A percentile compares a stretch with the other conserved stretches of the same genome.
phyloP scores from a whole-genome alignment of 306 rosid genomes.

The Vachellia collinsii region DNA sequence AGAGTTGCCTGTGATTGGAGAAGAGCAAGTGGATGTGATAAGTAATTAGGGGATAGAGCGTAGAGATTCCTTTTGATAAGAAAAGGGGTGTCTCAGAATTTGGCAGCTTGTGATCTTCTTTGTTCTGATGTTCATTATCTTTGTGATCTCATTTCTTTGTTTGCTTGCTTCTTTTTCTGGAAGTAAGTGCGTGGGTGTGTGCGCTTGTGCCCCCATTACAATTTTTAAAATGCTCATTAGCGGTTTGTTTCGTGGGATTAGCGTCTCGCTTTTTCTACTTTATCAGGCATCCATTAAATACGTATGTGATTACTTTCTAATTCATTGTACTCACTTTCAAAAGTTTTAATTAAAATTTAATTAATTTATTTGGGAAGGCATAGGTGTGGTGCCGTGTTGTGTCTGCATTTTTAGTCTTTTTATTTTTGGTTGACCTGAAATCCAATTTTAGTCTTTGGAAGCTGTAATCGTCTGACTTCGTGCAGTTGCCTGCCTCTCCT shows the following conservation, averaged over 20 bases:
- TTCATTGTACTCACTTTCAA: background rate
- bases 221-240: background rate
- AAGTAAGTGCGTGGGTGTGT: background rate
- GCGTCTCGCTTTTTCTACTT: background rate
- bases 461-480: background rate
- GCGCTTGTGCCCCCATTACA: background rate
- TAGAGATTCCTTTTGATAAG: constrained; percentile 60
- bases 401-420: background rate
- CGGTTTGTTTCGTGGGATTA: background rate
- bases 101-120: constrained; percentile 67
- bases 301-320: background rate
- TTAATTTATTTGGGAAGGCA: background rate
- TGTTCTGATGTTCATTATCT: constrained; percentile 45
- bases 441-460: background rate
- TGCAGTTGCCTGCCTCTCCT: background rate
- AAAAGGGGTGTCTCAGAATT: constrained; percentile 47
- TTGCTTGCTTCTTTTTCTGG: background rate
- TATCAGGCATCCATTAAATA: background rate
- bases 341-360: background rate
- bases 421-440: background rate
- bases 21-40: background rate
- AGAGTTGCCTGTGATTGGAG: background rate
- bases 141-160: constrained; percentile 21
- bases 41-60: constrained; percentile 2
- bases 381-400: background rate